Percentiles rank a stretch among this genome's conserved stretches.
These are phyloP conservation scores for Neodidymelliopsis sp. DNA, from an alignment of 2,329 filamentous ascomycete genomes.

Conservation along the genomic window DNA sequence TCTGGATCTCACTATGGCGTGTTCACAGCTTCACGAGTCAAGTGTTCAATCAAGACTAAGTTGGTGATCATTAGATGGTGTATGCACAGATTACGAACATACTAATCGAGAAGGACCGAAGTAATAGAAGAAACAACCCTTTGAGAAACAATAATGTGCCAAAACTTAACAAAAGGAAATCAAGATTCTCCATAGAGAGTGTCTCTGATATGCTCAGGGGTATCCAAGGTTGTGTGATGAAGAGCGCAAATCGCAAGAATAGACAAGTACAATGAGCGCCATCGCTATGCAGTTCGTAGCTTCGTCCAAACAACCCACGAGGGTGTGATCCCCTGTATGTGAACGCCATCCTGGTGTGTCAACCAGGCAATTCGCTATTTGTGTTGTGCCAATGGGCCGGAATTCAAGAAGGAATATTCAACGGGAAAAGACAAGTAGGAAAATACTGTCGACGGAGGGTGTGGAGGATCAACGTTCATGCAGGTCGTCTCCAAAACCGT, in stretches of 20 bases:
- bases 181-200: not conserved
- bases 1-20: not conserved
- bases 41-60: not conserved
- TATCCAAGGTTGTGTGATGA: conserved; percentile 1
- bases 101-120: not conserved
- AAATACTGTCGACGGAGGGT: too few species aligned
- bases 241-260: not conserved
- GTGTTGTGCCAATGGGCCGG: not conserved
- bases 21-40: not conserved
- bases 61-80: not conserved
- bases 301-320: conserved; percentile 5
- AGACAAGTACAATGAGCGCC: conserved; percentile 13
- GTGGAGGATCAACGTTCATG: conserved; percentile 14
- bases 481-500: conserved; percentile 24
- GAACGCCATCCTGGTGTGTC: conserved; percentile 2
- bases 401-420: not conserved
- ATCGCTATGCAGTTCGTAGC: conserved; percentile 19
- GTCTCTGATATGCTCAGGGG: conserved; percentile 1
- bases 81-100: conserved; percentile 5
- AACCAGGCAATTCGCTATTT: not conserved
- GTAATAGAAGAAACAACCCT: not conserved
- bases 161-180: not conserved
- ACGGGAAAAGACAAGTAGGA: not conserved
- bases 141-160: not conserved
- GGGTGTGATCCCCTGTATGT: conserved; percentile 7